Conservation (phyloP, 2,329 filamentous ascomycete species). For the Orbilia quercus region DNA sequence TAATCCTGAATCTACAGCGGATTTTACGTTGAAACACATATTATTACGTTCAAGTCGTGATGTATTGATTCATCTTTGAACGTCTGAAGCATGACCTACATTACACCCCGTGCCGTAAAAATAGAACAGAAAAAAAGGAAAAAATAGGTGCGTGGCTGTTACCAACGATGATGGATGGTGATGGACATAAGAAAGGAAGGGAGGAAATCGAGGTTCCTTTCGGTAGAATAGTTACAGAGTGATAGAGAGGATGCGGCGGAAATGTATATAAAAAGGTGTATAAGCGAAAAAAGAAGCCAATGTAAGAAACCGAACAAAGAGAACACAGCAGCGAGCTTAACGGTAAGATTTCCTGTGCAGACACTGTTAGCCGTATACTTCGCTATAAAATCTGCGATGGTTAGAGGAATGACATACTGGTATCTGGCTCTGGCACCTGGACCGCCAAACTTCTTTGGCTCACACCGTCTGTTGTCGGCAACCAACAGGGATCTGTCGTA, state of each 20-base stretch:
- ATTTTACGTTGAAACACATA: constrained; percentile 16
- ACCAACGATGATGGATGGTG: constrained; percentile 34
- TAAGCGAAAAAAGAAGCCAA: constrained; percentile 30
- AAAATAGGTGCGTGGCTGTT: constrained; percentile 44
- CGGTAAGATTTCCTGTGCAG: constrained; percentile 55
- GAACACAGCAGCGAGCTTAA: constrained; percentile 49
- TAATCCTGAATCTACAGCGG: background rate
- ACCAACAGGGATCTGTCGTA: constrained; percentile 98
- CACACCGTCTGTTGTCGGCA: constrained; percentile 97
- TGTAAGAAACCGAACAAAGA: constrained; percentile 33
- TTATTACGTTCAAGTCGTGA: constrained; percentile 55
- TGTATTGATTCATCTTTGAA: constrained; percentile 56
- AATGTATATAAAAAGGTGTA: constrained; percentile 52
- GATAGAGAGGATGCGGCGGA: constrained; percentile 25
- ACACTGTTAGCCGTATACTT: constrained; percentile 10
- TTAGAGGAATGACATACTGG: constrained; percentile 67
- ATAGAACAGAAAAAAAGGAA: constrained; percentile 29
- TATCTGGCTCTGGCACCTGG: constrained; percentile 93
- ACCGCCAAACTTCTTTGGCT: constrained; percentile 98
- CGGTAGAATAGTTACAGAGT: constrained; percentile 52
- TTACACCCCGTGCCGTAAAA: constrained; percentile 54
- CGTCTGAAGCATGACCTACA: constrained; percentile 55
- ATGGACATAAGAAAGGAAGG: constrained; percentile 30
- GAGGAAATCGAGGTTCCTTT: constrained; percentile 34
- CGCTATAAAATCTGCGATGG: background rate